Evolutionary conservation across 345 rosid species (phyloP).

Genomic region (Viola odorata): DNA sequence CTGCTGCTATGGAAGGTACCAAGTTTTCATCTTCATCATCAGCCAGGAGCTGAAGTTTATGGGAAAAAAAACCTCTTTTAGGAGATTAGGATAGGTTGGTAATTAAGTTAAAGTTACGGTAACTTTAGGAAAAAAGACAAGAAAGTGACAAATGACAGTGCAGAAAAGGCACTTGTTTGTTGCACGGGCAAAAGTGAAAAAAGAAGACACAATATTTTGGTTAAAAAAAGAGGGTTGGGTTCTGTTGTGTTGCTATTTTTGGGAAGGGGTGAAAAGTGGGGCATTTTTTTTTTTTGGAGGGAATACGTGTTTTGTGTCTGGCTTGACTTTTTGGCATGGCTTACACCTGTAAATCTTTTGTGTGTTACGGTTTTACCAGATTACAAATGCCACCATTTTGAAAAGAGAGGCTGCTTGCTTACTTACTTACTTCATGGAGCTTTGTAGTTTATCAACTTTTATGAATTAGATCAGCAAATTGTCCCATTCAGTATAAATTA

Average conservation of each 20-base stretch:
- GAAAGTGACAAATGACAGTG: background rate
- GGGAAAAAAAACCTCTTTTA: no score
- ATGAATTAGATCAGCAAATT: background rate
- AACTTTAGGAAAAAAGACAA: background rate
- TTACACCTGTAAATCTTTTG: constrained; percentile 13
- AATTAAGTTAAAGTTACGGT: no score
- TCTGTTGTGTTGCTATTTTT: background rate
- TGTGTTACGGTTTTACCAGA: background rate
- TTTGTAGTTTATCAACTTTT: background rate
- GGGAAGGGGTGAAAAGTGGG: background rate
- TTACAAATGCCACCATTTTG: constrained; percentile 12
- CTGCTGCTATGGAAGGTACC: constrained; percentile 41
- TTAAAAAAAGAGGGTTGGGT: background rate
- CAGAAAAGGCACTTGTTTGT: no score
- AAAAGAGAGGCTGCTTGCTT: background rate
- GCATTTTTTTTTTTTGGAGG: background rate
- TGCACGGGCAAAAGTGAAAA: background rate
- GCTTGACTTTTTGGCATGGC: constrained; percentile 10
- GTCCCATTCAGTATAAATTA: background rate
- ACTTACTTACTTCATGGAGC: background rate
- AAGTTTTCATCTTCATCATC: constrained; percentile 14
- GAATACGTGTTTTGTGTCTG: background rate
- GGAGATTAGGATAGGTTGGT: no score
- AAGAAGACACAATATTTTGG: background rate
- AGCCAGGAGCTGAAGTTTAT: constrained; percentile 6